Percentiles rank a stretch among this genome's conserved stretches.
phyloP scores from a whole-genome alignment of 805 yeast genomes.

The Schwanniomyces occidentalis region DNA sequence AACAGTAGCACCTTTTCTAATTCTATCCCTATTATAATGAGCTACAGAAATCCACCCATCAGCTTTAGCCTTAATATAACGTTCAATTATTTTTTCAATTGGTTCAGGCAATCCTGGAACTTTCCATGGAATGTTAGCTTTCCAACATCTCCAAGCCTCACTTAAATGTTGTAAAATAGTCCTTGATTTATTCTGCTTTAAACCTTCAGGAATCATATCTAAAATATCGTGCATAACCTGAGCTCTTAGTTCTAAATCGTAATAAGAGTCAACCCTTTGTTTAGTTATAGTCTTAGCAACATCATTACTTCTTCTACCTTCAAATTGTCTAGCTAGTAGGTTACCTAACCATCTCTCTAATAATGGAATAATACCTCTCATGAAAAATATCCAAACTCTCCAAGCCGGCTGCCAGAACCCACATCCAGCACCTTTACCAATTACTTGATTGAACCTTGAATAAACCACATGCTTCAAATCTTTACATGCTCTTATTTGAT shows the following conservation, averaged over 20 bases:
- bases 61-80: constrained; percentile 92
- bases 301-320: constrained; percentile 90
- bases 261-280: constrained; percentile 93
- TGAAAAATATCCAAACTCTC: constrained; percentile 92
- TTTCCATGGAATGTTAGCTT: constrained; percentile 97
- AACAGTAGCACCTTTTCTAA: constrained; percentile 84
- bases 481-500: constrained; percentile 93
- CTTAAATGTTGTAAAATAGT: constrained; percentile 89
- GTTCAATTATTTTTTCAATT: constrained; percentile 77
- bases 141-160: constrained; percentile 99
- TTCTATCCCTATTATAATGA: constrained; percentile 86
- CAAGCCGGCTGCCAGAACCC: constrained; percentile 99
- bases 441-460: constrained; percentile 74
- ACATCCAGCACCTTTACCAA: constrained; percentile 98
- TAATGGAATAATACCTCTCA: constrained; percentile 89
- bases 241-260: constrained; percentile 88
- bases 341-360: constrained; percentile 96
- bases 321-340: constrained; percentile 87
- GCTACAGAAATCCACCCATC: constrained; percentile 97
- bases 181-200: constrained; percentile 82
- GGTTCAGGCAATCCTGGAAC: constrained; percentile 96
- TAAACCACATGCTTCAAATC: constrained; percentile 93
- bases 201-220: constrained; percentile 96
- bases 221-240: constrained; percentile 94
- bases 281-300: constrained; percentile 93